Evolutionary conservation across 371 early-diverging fungal species (phyloP).

Genomic region (Mucor circinelloides): DNA sequence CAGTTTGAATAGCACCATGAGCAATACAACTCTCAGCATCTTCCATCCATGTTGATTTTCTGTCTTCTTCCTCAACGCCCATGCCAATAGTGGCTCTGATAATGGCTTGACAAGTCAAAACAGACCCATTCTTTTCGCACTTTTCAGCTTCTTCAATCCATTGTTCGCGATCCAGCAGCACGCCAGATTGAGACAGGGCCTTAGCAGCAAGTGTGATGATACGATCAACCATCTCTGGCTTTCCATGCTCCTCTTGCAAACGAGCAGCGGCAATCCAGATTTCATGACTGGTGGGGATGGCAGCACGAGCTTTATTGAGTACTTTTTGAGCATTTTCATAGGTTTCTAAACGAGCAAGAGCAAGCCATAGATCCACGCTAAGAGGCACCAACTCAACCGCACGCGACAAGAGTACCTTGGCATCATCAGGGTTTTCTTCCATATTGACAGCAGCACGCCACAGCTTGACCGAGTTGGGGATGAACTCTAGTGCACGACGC

Average conservation of each 20-base stretch:
- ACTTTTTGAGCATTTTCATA: slow-evolving; percentile 91
- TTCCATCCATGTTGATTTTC: slow-evolving; percentile 83
- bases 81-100: slow-evolving; percentile 78
- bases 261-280: slow-evolving; percentile 95
- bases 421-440: slow-evolving; percentile 93
- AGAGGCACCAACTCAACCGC: slow-evolving; percentile 93
- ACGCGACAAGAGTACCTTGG: slow-evolving; percentile 84
- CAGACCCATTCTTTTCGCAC: slow-evolving; percentile 82
- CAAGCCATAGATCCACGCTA: slow-evolving; percentile 94
- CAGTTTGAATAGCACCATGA: slow-evolving; percentile 73
- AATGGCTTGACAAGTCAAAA: slow-evolving; percentile 83
- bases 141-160: slow-evolving; percentile 92
- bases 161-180: slow-evolving; percentile 79
- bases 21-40: slow-evolving; percentile 83
- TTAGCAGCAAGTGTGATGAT: slow-evolving; percentile 77
- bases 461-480: slow-evolving; percentile 88
- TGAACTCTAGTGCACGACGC: slow-evolving; percentile 93
- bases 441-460: slow-evolving; percentile 93
- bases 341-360: slow-evolving; percentile 88
- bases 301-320: slow-evolving; percentile 85
- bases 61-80: slow-evolving; percentile 83
- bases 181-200: slow-evolving; percentile 68
- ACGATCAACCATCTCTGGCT: slow-evolving; percentile 65
- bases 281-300: slow-evolving; percentile 89
- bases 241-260: slow-evolving; percentile 86